Conservation (phyloP, 2,329 filamentous ascomycete genomes). For the Aspergillus versicolor region DNA sequence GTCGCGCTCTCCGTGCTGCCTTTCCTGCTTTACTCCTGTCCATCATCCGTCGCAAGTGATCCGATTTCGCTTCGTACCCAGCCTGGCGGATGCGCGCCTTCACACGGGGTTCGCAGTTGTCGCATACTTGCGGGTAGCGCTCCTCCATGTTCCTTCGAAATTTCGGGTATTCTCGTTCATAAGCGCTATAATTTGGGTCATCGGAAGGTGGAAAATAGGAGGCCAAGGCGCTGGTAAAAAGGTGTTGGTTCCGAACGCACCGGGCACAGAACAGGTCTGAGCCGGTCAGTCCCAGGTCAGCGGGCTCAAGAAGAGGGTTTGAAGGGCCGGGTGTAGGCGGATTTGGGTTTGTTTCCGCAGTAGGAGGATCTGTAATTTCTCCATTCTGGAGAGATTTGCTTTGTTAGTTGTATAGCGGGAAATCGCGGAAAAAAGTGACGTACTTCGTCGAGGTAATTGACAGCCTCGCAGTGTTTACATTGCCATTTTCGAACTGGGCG, state of each 20-base stretch:
- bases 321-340: slow-evolving; percentile 34
- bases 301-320: slow-evolving; percentile 47
- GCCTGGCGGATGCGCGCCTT: slow-evolving; percentile 67
- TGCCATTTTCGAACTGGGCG: slow-evolving; percentile 64
- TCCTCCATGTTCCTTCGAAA: slow-evolving; percentile 74
- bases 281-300: slow-evolving; percentile 27
- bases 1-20: slow-evolving; percentile 30
- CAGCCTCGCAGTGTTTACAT: slow-evolving; percentile 77
- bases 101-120: slow-evolving; percentile 73
- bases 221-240: slow-evolving; percentile 72
- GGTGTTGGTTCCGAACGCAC: slow-evolving; percentile 85
- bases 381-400: slow-evolving; percentile 61
- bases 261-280: slow-evolving; percentile 65
- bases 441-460: slow-evolving; percentile 87
- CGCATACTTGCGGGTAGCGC: slow-evolving; percentile 86
- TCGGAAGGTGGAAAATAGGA: slow-evolving; percentile 70
- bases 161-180: slow-evolving; percentile 66
- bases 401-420: slow-evolving; percentile 18
- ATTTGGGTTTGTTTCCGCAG: slow-evolving; percentile 53
- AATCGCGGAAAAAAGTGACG: slow-evolving; percentile 21
- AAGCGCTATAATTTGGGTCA: slow-evolving; percentile 67
- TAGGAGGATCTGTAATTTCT: slow-evolving; percentile 83
- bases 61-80: slow-evolving; percentile 80
- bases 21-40: slow-evolving; percentile 55
- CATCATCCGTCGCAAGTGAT: slow-evolving; percentile 73